Percentiles rank a stretch among this genome's conserved stretches.
Conservation (phyloP, 768 basidiomycete species). For the Clitopilus hobsonii region DNA sequence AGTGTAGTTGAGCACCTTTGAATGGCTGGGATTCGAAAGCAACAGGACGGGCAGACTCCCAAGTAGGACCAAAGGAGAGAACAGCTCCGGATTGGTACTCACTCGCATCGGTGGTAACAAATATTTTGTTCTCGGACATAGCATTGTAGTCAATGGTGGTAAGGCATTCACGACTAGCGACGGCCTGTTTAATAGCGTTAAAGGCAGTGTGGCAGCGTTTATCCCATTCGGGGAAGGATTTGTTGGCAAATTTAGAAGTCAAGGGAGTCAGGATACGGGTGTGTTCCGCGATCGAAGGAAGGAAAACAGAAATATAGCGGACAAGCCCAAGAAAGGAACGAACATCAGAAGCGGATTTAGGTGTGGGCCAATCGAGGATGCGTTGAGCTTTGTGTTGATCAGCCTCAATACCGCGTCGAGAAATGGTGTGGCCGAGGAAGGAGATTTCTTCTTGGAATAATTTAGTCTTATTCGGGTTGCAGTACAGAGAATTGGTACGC, state of each 20-base stretch:
- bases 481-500: not conserved
- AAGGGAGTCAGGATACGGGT: not conserved
- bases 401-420: slow-evolving; percentile 21
- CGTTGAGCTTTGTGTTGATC: slow-evolving; percentile 23
- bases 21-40: not conserved
- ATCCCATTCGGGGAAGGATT: not conserved
- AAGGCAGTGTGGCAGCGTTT: not conserved
- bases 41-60: not conserved
- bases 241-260: not conserved
- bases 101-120: not conserved
- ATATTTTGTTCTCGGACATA: not conserved
- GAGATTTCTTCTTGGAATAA: slow-evolving; percentile 17
- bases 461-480: not conserved
- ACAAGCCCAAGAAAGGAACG: slow-evolving; percentile 25
- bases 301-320: slow-evolving; percentile 21
- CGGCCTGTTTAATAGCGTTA: not conserved
- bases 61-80: not conserved
- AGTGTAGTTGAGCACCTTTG: not conserved
- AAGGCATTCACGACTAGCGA: not conserved
- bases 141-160: no score
- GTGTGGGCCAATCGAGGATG: slow-evolving; percentile 7
- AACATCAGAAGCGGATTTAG: slow-evolving; percentile 16
- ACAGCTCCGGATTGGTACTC: not conserved
- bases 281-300: slow-evolving; percentile 9
- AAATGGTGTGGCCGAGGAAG: slow-evolving; percentile 25